A percentile compares a stretch with the other conserved stretches of the same genome.
These are phyloP conservation scores for Nemania sp. DNA, from an alignment of 2,329 filamentous ascomycete genomes.

Conservation along the genomic window DNA sequence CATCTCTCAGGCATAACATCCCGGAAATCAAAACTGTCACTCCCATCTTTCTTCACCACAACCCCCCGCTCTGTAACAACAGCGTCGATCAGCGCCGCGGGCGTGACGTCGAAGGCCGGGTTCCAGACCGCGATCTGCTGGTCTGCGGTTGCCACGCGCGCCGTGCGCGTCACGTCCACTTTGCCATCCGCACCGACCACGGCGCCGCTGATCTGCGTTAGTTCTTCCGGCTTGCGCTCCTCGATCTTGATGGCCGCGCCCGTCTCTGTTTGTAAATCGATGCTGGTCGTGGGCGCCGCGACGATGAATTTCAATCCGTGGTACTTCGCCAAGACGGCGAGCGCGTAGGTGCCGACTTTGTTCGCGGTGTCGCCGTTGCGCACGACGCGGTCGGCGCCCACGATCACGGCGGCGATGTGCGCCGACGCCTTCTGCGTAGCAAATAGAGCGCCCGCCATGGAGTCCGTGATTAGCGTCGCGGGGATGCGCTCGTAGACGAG, in stretches of 20 bases:
- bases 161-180: conserved; percentile 64
- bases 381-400: conserved; percentile 92
- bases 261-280: conserved; percentile 79
- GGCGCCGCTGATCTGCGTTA: conserved; percentile 83
- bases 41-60: conserved; percentile 68
- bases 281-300: conserved; percentile 90
- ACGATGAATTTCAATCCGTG: conserved; percentile 95
- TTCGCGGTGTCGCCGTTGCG: conserved; percentile 98
- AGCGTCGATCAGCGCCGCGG: conserved; percentile 83
- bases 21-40: conserved; percentile 70
- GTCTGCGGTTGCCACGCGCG: conserved; percentile 78
- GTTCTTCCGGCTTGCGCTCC: conserved; percentile 77
- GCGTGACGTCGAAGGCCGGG: conserved; percentile 94
- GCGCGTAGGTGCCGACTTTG: conserved; percentile 93
- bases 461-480: conserved; percentile 90
- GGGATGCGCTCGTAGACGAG: conserved; percentile 93
- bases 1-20: conserved; percentile 60
- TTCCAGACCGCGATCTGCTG: conserved; percentile 89
- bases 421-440: conserved; percentile 60
- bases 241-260: conserved; percentile 88
- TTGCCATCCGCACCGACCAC: conserved; percentile 65
- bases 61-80: conserved; percentile 92
- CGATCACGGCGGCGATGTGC: conserved; percentile 83
- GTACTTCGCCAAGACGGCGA: conserved; percentile 85
- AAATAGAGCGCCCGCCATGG: conserved; percentile 91